phyloP scores from a whole-genome alignment of 495 filamentous ascomycete species.

The Penicillium cosmopolitanum region DNA sequence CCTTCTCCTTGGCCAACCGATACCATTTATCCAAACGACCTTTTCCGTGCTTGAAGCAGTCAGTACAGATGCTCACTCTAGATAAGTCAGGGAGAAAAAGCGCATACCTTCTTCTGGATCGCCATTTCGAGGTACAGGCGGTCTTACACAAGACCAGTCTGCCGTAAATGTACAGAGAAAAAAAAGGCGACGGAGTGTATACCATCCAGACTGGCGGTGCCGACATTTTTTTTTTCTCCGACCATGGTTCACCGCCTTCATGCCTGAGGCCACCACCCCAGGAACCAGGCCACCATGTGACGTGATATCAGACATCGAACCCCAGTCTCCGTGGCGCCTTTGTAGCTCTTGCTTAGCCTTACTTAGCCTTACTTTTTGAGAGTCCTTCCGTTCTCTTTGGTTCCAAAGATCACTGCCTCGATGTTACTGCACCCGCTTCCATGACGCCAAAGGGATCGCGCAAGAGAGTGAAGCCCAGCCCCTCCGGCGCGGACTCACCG shows the following conservation, averaged over 20 bases:
- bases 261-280: slow-evolving; percentile 34
- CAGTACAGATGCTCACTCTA: slow-evolving; percentile 17
- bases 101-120: slow-evolving; percentile 87
- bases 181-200: slow-evolving; percentile 26
- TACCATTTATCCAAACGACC: slow-evolving; percentile 99
- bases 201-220: slow-evolving; percentile 20
- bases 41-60: slow-evolving; percentile 73
- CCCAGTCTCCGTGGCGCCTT: slow-evolving; percentile 26
- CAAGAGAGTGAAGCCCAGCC: slow-evolving; percentile 66
- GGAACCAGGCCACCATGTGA: slow-evolving; percentile 35
- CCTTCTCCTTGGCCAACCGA: slow-evolving; percentile 96
- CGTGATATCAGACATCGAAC: slow-evolving; percentile 38
- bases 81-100: neutral
- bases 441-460: slow-evolving; percentile 61
- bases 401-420: slow-evolving; percentile 17
- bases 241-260: slow-evolving; percentile 35
- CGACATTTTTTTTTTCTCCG: too few relatives aligned
- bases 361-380: slow-evolving; percentile 2
- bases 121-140: slow-evolving; percentile 64
- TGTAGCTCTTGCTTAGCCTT: slow-evolving; percentile 13
- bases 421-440: slow-evolving; percentile 38
- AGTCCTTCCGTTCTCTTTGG: neutral
- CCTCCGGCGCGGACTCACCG: slow-evolving; percentile 46
- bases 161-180: slow-evolving; percentile 18
- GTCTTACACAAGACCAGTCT: slow-evolving; percentile 32